Evolutionary conservation across 306 rosid species (phyloP).

Genomic region (Lathyrus oleraceus): DNA sequence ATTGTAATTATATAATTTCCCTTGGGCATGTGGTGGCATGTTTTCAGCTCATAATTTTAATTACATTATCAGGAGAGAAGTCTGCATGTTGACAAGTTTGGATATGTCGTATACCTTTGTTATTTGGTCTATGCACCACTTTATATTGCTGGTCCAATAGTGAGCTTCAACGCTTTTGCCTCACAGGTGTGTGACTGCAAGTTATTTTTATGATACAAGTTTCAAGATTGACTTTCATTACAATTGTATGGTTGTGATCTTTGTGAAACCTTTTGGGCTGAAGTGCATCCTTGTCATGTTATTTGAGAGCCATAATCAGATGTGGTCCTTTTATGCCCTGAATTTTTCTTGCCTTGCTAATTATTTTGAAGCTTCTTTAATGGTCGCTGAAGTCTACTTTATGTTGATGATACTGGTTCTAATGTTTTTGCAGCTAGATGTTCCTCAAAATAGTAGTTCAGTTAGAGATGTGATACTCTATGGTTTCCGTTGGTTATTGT

Average conservation of each 20-base stretch:
- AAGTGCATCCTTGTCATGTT: constrained; percentile 16
- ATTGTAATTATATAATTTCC: constrained; percentile 18
- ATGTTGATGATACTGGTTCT: constrained; percentile 27
- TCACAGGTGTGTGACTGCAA: constrained; percentile 67
- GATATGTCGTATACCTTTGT: constrained; percentile 63
- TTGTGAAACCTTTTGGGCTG: constrained; percentile 20
- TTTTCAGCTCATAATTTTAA: constrained; percentile 33
- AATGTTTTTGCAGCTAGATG: constrained; percentile 65
- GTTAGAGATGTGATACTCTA: constrained; percentile 51
- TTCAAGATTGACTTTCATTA: constrained; percentile 24
- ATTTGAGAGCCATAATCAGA: constrained; percentile 19
- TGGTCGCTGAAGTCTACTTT: constrained; percentile 27
- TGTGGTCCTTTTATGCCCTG: neutral
- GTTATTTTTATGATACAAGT: constrained; percentile 23
- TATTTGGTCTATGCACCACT: constrained; percentile 91
- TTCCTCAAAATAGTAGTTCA: constrained; percentile 61
- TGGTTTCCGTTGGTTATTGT: constrained; percentile 77
- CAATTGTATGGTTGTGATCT: constrained; percentile 21
- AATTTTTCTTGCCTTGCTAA: constrained; percentile 1
- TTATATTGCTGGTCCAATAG: constrained; percentile 87
- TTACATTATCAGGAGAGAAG: constrained; percentile 67
- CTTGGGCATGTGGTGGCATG: constrained; percentile 9
- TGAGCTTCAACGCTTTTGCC: constrained; percentile 95
- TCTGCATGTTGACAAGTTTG: constrained; percentile 58
- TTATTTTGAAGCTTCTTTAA: constrained; percentile 19